Base-by-base conservation (phyloP, 805 yeast species). In the Kodamaea kakaduensis region DNA sequence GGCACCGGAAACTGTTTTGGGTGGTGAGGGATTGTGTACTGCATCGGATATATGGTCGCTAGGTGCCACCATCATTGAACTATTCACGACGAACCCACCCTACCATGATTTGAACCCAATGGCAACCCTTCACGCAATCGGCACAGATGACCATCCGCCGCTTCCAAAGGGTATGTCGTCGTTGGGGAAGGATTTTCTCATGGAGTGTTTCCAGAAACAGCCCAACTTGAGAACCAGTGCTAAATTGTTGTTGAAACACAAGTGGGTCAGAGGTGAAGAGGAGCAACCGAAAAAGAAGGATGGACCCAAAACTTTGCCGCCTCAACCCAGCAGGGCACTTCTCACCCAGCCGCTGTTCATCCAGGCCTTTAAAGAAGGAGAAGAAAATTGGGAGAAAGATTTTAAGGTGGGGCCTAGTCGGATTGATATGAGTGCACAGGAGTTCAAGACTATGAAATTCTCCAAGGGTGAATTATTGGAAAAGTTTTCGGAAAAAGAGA, bases 1-100 rank as follows among this genome's bases (percentile, higher is more conserved):
- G 96, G 97, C 98, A 0, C 98, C 98, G 0, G 98, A 93, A 53
- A 79, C 94, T 2, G 84, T 93, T 3, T 68, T 81, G 26, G 79
- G 87, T 1, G 72, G 72, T 47, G 84, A 82, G 50, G 95, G 94
- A 3, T 83, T 90, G 1, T 81, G 94, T 7, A 77, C 90, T 0
- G 83, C 94, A 2, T 85, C 95, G 2, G 98, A 93, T 61, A 76
- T 84, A 18, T 84, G 93, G 97, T 84, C 95, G 6, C 59, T 93
- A 17, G 98, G 97, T 3, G 94, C 97, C n/a, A 90, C 97, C 0
- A 75, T 89, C 3, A 76, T 90, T 2, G 98, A 93, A 56, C 65
- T 93, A 26, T 64, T 86, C 34, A 82, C 95, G 0, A 95, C 87
- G 0, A 71, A 77, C 32, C 97, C 98, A 0, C 96, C 97, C 0